Evolutionary conservation across 2,329 filamentous ascomycete genomes (phyloP), one percentile per base, ranked within the genome.

Genomic region (Exophiala spinifera): DNA sequence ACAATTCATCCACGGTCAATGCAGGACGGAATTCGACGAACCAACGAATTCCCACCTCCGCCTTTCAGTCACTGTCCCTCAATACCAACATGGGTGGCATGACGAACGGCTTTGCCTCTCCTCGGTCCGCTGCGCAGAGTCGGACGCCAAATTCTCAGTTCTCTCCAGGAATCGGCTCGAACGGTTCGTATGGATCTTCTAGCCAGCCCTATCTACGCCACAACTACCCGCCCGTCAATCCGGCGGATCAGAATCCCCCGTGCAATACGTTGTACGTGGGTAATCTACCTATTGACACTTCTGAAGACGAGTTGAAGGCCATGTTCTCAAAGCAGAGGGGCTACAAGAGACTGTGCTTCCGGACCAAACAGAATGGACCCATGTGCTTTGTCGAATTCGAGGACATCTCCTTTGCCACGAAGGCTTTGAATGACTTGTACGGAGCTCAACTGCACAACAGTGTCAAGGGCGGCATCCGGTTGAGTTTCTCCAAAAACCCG

Each of bases 351-450:
- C 83, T 99, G 6, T 96, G 91, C 68, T 96, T 96, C 78, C 83
- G 92, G 31, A 95, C 91, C 50, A 97, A 97, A 76, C 84, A 89
- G 62, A 96, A 96, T 64, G 92, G 92, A 0, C 92, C 92, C 1
- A 97, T 97, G 91, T 97, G 94, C 69, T 97, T 97, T 70, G 94
- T 99, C 34, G 94, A 99, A 71, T 99, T 97, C 64, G 92, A 97
- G 66, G 91, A 96, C 65, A 81, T 95, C 10, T 88, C 89, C 1
- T 92, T 90, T 66, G 92, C 94, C 0, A 96, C 92, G 39, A 95
- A 94, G 72, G 87, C 91, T 1, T 79, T 97, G 2, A 84, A 91
- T 61, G 90, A 96, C 53, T 79, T 97, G 1, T 96, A 97, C 66
- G 94, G 94, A 0, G 84, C 87, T 46, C 84, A 83, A 46, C 79